Base-by-base conservation (phyloP, 805 yeast genomes). In the Candida vaughaniae region DNA sequence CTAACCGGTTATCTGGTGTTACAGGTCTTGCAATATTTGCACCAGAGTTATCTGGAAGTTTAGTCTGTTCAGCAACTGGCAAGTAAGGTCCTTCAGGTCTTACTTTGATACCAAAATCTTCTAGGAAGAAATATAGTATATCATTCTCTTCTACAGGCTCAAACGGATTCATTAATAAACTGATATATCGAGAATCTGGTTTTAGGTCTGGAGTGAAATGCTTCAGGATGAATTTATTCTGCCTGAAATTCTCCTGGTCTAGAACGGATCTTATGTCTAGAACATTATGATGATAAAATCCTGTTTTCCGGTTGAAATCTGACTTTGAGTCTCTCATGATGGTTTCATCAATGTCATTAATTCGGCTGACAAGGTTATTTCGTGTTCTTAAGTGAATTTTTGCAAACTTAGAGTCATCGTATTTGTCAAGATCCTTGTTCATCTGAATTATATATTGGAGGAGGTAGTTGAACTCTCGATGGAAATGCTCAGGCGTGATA, bases 401-500 rank as follows among this genome's bases (percentile, higher is more conserved):
- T 17, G 33, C 33, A 31, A 46, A 46, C n/a, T 32, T 33, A 3
- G 43, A 35, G 12, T 39, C 43, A 15, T 40, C 42, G 19, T 39
- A 43, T 29, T 45, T 45, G 12, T 56, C 63, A 14, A 58, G 33
- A 16, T 56, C 56, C 8, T 48, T 53, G 36, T 60, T 56, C 33
- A 63, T 36, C 28, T 41, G 46, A 9, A 67, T 63, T 6, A 66
- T 51, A 35, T 60, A 56, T 40, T 62, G 68, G 5, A 67, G 51
- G 17, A 67, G 52, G 33, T 48, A 52, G 26, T 64, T 60, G 18
- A 61, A 64, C 38, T 67, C 73, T 33, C 64, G 48, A 19, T 65
- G 48, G 9, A 67, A 49, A 46, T 53, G 51, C 25, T 66, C 72
- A 4, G 69, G 60, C 6, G 52, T 48, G 22, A 54, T 39, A 17